Percentiles rank a stretch among this genome's conserved stretches.
Evolutionary conservation across 805 yeast species (phyloP).

Genomic region (Blastobotrys muscicola): DNA sequence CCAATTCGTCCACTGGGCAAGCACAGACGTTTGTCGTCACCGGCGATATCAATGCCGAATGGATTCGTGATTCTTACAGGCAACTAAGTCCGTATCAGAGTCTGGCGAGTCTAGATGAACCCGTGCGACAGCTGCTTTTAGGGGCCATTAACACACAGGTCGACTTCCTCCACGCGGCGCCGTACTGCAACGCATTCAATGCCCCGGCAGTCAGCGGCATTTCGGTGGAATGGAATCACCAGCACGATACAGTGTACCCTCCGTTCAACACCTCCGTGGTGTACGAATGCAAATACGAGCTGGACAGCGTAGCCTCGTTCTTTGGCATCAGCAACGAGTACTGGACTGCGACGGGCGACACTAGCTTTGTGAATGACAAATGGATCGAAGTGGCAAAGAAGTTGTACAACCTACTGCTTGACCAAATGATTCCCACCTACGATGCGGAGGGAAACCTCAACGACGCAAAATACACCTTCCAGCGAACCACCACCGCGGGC

Average conservation of each 20-base stretch:
- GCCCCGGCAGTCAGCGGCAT: conserved; percentile 49
- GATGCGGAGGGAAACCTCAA: conserved; percentile 35
- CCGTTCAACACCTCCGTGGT: conserved; percentile 62
- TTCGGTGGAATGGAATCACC: conserved; percentile 31
- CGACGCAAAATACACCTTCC: conserved; percentile 54
- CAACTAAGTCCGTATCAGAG: conserved; percentile 71
- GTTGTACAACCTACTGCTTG: conserved; percentile 41
- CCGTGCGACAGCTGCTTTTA: conserved; percentile 42
- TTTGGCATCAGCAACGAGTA: conserved; percentile 67
- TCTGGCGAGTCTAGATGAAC: conserved; percentile 42
- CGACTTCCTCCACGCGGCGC: conserved; percentile 46
- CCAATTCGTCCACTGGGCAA: conserved; percentile 10
- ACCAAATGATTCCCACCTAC: conserved; percentile 52
- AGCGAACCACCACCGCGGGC: conserved; percentile 64
- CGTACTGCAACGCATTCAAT: conserved; percentile 88
- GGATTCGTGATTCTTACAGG: conserved; percentile 83
- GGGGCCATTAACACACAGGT: conserved; percentile 84
- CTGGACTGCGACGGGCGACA: conserved; percentile 25
- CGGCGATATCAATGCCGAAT: conserved; percentile 90
- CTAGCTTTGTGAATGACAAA: conserved; percentile 33
- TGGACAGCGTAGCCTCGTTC: conserved; percentile 79
- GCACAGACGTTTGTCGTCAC: conserved; percentile 75
- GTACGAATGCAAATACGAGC: conserved; percentile 84
- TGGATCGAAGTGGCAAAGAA: conserved; percentile 56
- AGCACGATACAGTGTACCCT: conserved; percentile 57